Conservation (phyloP, 176 grass and related monocot genomes). For the Chrysopogon serrulatus region DNA sequence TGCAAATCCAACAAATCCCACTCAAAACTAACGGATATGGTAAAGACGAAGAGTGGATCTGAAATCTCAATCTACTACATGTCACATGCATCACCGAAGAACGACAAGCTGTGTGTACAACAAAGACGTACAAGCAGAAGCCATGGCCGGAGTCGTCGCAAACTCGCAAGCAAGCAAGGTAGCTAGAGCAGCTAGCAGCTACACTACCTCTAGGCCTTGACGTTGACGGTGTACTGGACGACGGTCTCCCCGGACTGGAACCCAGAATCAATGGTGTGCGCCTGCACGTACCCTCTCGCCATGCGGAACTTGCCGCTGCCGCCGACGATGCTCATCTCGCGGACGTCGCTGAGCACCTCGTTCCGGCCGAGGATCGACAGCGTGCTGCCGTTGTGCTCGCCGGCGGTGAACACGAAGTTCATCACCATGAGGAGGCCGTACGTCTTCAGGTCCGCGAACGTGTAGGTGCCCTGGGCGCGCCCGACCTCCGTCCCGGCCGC, state of each 20-base stretch:
- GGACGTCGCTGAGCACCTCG: constrained; percentile 27
- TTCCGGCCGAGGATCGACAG: constrained; percentile 56
- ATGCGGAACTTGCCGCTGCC: constrained; percentile 63
- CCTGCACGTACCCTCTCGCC: constrained; percentile 51
- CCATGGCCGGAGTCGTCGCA: background rate
- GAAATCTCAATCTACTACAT: background rate
- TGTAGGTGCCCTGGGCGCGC: constrained; percentile 70
- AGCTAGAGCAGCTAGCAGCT: background rate
- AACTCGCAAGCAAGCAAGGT: background rate
- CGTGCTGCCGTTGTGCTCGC: constrained; percentile 64
- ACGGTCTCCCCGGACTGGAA: constrained; percentile 16
- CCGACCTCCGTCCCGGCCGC: constrained; percentile 34
- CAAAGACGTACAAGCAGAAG: background rate
- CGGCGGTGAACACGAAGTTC: constrained; percentile 69
- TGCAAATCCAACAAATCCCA: too few species aligned
- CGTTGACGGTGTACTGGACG: constrained; percentile 67
- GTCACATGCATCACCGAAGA: background rate
- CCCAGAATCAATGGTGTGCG: constrained; percentile 6
- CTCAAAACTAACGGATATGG: too few species aligned
- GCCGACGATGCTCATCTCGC: constrained; percentile 75
- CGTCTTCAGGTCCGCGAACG: constrained; percentile 23
- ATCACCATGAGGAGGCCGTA: constrained; percentile 53
- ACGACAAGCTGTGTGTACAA: background rate
- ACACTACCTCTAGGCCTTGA: background rate
- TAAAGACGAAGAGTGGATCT: background rate